These are phyloP conservation scores for Bathelium albidoporum DNA, from an alignment of 495 filamentous ascomycete genomes.

Conservation along the genomic window DNA sequence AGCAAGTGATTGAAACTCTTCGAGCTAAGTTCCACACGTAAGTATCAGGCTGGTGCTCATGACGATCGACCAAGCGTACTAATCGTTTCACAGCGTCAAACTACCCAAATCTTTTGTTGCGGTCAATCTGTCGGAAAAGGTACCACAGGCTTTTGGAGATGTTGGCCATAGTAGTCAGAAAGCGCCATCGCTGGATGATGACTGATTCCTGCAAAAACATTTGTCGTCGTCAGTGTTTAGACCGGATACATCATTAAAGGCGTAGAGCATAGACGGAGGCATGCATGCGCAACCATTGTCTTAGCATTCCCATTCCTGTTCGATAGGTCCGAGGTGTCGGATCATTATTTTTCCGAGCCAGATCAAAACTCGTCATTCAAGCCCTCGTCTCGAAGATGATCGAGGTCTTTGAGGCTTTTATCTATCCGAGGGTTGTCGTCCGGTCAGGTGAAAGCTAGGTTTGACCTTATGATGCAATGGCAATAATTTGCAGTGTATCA, in stretches of 20 bases:
- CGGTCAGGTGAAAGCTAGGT: not conserved
- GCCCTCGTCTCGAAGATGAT: not conserved
- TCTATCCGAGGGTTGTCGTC: not conserved
- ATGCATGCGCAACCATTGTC: too few relatives aligned
- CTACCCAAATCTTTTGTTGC: conserved; percentile 88
- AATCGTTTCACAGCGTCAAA: conserved; percentile 56
- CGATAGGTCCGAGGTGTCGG: not conserved
- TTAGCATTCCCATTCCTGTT: too few relatives aligned
- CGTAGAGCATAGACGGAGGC: too few relatives aligned
- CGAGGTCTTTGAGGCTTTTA: not conserved
- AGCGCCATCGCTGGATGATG: conserved; percentile 1
- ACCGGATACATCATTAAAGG: too few relatives aligned
- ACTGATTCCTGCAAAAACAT: not conserved
- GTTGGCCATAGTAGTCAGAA: not conserved
- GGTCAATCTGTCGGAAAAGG: conserved; percentile 72
- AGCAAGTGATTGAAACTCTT: conserved; percentile 84
- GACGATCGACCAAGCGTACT: not conserved
- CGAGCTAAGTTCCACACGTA: conserved; percentile 90
- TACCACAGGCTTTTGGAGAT: conserved; percentile 27
- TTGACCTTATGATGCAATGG: not conserved
- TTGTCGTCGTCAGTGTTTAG: too few relatives aligned
- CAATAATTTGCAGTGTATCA: not conserved
- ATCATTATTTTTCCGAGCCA: not conserved
- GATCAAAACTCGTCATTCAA: not conserved
- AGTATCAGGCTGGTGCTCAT: conserved; percentile 27